Percentiles rank a stretch among this genome's conserved stretches.
phyloP scores from a whole-genome alignment of 2,329 filamentous ascomycete genomes.

The Colletotrichum navitas region DNA sequence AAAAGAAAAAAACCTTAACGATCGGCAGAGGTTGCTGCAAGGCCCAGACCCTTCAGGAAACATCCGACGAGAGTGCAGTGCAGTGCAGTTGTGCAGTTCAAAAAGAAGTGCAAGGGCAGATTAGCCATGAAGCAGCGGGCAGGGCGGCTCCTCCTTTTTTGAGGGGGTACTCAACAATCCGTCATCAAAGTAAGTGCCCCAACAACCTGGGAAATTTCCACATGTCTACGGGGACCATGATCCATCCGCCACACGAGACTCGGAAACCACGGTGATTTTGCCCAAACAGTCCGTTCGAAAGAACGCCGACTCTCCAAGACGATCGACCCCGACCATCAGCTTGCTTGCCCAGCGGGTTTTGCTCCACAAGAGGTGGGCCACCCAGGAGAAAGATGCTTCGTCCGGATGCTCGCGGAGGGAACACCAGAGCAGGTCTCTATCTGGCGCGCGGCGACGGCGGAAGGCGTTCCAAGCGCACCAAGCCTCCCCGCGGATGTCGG shows the following conservation, averaged over 20 bases:
- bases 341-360: background rate
- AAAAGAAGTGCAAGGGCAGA: background rate
- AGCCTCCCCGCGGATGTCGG: constrained; percentile 31
- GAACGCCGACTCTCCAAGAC: constrained; percentile 23
- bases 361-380: background rate
- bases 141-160: constrained; percentile 8
- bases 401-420: constrained; percentile 15
- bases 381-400: constrained; percentile 4
- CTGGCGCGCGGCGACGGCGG: constrained; percentile 17
- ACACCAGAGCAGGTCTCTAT: background rate
- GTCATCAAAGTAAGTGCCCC: constrained; percentile 26
- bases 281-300: constrained; percentile 20
- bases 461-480: constrained; percentile 17
- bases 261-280: too few species aligned
- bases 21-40: background rate
- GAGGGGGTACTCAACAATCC: constrained; percentile 29
- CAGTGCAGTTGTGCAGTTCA: background rate
- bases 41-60: background rate
- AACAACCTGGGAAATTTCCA: constrained; percentile 35
- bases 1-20: too few species aligned
- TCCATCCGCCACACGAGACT: too few species aligned
- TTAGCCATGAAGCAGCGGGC: constrained; percentile 12
- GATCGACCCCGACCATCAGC: background rate
- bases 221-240: constrained; percentile 9
- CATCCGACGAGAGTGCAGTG: background rate